These are phyloP conservation scores for Cladosporium sp. DNA, from an alignment of 2,329 filamentous ascomycete species.

Conservation along the genomic window DNA sequence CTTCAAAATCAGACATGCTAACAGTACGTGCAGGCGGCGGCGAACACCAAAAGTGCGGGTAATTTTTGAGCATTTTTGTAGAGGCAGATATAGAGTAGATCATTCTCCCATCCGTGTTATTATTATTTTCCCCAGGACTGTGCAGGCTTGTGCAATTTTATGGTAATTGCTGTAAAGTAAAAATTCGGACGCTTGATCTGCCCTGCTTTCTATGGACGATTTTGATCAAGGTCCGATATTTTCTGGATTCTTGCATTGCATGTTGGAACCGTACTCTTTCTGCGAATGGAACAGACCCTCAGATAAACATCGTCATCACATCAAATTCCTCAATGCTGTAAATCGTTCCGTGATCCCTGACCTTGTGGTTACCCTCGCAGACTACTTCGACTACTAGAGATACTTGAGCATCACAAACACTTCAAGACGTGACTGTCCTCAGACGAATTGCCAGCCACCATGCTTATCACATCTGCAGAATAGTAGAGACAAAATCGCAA, in stretches of 20 bases:
- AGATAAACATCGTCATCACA: neutral
- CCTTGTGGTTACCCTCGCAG: neutral
- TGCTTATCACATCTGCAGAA: neutral
- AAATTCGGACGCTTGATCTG: too few relatives aligned
- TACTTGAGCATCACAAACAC: neutral
- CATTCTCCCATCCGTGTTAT: neutral
- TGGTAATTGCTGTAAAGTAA: neutral
- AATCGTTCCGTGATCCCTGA: neutral
- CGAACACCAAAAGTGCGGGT: conserved; percentile 14
- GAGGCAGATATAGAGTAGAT: neutral
- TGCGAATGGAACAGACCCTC: neutral
- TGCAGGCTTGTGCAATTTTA: neutral
- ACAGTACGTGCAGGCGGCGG: neutral
- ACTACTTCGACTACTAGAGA: neutral
- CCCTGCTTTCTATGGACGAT: neutral
- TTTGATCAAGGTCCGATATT: neutral
- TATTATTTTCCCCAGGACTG: neutral
- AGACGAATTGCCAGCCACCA: neutral
- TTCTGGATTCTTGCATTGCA: neutral
- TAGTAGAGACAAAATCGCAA: neutral
- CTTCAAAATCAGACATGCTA: neutral
- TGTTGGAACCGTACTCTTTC: neutral
- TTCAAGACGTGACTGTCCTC: neutral
- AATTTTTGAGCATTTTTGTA: neutral
- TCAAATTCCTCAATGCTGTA: neutral